phyloP scores from a whole-genome alignment of 257 asterid species.

The Solanum lycopersicoides region DNA sequence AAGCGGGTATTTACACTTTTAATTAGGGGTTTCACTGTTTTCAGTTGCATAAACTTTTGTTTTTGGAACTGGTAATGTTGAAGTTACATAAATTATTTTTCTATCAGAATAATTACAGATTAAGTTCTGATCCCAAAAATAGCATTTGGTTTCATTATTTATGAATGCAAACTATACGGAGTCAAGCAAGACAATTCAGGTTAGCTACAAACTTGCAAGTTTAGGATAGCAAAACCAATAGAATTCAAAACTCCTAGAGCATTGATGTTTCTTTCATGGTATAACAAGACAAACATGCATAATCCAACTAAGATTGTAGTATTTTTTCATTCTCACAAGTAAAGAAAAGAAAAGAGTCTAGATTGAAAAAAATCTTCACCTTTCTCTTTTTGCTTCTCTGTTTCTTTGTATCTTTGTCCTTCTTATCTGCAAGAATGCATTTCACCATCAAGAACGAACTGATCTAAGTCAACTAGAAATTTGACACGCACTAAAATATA shows the following conservation, averaged over 20 bases:
- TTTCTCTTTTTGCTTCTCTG: constrained; percentile 79
- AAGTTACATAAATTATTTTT: neutral
- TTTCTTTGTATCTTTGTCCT: constrained; percentile 71
- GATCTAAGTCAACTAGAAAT: neutral
- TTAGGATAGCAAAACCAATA: neutral
- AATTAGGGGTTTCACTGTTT: neutral
- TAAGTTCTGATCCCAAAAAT: neutral
- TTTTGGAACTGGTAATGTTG: neutral
- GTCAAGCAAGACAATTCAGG: neutral
- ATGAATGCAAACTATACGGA: neutral
- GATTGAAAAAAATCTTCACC: constrained; percentile 28
- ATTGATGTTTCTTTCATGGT: neutral
- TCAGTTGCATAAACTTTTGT: neutral
- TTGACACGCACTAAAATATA: neutral
- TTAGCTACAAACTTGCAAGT: neutral
- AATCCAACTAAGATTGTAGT: neutral
- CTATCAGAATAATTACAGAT: neutral
- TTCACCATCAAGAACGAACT: neutral
- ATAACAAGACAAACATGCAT: neutral
- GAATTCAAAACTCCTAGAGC: neutral
- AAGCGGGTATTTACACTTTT: neutral
- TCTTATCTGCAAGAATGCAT: constrained; percentile 50
- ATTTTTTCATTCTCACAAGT: neutral
- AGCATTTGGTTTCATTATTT: neutral
- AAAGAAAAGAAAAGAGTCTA: neutral